phyloP scores from a whole-genome alignment of 2,329 filamentous ascomycete species.

The Raffaelea albimanens region DNA sequence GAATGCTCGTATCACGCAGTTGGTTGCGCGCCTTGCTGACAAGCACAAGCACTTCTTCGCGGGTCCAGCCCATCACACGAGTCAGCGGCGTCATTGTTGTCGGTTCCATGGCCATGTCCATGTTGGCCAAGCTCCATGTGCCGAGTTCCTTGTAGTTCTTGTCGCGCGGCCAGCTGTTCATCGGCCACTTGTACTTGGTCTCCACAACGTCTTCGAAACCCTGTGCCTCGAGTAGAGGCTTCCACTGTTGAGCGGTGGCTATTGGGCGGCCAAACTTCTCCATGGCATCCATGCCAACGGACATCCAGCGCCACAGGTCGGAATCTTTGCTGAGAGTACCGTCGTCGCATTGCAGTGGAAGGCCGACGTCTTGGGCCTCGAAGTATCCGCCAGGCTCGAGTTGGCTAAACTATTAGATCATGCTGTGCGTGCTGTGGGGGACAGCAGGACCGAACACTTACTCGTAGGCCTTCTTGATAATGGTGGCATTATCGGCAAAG shows the following conservation, averaged over 20 bases:
- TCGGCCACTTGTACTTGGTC: constrained; percentile 12
- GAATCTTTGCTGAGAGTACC: constrained; percentile 4
- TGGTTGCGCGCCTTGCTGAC: constrained; percentile 10
- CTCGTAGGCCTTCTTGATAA: no score
- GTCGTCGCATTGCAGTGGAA: constrained; percentile 5
- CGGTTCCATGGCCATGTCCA: constrained; percentile 17
- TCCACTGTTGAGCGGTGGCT: constrained; percentile 4
- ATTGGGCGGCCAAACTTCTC: constrained; percentile 2
- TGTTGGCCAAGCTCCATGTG: constrained; percentile 13
- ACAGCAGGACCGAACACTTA: no score
- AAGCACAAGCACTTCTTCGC: constrained; percentile 14
- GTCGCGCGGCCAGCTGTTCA: constrained; percentile 18
- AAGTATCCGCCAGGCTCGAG: constrained; percentile 8
- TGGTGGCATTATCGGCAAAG: background rate
- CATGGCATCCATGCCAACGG: constrained; percentile 3
- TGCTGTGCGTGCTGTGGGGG: background rate
- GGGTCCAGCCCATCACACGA: constrained; percentile 15
- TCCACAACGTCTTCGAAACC: constrained; percentile 16
- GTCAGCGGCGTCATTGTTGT: constrained; percentile 18
- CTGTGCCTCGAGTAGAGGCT: constrained; percentile 12
- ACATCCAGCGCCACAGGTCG: constrained; percentile 2
- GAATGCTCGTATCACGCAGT: constrained; percentile 11
- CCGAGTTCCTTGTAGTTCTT: constrained; percentile 17
- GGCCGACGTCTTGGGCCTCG: constrained; percentile 5
- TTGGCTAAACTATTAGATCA: background rate